Conservation (phyloP, 768 basidiomycete species). For the Suillus subaureus region DNA sequence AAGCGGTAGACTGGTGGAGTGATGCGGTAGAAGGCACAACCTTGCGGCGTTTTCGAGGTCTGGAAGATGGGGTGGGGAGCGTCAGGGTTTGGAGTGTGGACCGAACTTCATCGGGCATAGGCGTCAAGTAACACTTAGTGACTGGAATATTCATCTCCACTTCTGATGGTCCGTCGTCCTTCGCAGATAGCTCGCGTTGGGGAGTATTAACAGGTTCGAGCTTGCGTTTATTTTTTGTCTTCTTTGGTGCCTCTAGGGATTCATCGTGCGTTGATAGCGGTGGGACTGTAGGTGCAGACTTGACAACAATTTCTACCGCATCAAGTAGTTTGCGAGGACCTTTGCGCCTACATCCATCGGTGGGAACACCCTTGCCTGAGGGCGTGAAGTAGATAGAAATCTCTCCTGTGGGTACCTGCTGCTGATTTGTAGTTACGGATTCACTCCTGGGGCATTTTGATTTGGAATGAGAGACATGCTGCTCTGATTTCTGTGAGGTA, state of each 20-base stretch:
- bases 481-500: conserved; percentile 11
- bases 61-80: neutral
- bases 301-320: conserved; percentile 21
- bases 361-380: neutral
- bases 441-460: neutral
- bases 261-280: neutral
- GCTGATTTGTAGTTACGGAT: neutral
- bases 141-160: neutral
- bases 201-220: neutral
- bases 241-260: neutral
- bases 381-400: conserved; percentile 1
- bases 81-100: neutral
- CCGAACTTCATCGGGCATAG: neutral
- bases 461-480: neutral
- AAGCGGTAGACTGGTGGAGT: neutral
- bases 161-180: conserved; percentile 1
- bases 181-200: neutral
- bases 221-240: neutral
- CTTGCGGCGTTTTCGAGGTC: neutral
- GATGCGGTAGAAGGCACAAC: neutral
- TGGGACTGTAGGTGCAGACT: neutral
- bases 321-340: conserved; percentile 18
- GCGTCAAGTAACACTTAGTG: neutral
- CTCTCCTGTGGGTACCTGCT: neutral
- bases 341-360: neutral